These are phyloP conservation scores for Tulasnella sp. DNA, from an alignment of 768 basidiomycete species.

Conservation along the genomic window DNA sequence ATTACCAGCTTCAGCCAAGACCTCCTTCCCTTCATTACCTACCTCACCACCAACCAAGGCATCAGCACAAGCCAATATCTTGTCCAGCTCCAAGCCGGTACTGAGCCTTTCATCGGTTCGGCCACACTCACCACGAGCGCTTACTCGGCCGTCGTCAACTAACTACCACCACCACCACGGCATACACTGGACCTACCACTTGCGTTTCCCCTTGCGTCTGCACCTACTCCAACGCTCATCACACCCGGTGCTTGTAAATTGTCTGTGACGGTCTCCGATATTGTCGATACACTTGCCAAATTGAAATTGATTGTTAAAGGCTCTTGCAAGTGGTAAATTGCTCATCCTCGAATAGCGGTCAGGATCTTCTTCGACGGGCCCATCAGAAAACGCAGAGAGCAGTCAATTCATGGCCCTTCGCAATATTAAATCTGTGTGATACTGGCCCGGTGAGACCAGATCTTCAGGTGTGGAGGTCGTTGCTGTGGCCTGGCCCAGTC, in stretches of 20 bases:
- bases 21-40: conserved; percentile 37
- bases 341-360: too few relatives aligned
- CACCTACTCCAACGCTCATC: conserved; percentile 6
- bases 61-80: conserved; percentile 54
- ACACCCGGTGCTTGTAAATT: conserved; percentile 10
- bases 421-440: too few relatives aligned
- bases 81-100: conserved; percentile 56
- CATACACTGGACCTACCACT: conserved; percentile 4
- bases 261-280: background rate
- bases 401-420: too few relatives aligned
- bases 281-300: background rate
- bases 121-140: background rate
- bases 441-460: too few relatives aligned
- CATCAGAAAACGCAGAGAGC: too few relatives aligned
- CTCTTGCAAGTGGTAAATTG: too few relatives aligned
- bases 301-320: too few relatives aligned
- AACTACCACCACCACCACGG: background rate
- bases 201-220: conserved; percentile 15
- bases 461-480: too few relatives aligned
- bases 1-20: conserved; percentile 13
- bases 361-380: too few relatives aligned
- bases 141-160: background rate
- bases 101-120: conserved; percentile 42
- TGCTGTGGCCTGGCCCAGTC: too few relatives aligned
- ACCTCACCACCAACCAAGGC: conserved; percentile 46